phyloP scores from a whole-genome alignment of 2,329 filamentous ascomycete species.

The Alternaria consortialis region DNA sequence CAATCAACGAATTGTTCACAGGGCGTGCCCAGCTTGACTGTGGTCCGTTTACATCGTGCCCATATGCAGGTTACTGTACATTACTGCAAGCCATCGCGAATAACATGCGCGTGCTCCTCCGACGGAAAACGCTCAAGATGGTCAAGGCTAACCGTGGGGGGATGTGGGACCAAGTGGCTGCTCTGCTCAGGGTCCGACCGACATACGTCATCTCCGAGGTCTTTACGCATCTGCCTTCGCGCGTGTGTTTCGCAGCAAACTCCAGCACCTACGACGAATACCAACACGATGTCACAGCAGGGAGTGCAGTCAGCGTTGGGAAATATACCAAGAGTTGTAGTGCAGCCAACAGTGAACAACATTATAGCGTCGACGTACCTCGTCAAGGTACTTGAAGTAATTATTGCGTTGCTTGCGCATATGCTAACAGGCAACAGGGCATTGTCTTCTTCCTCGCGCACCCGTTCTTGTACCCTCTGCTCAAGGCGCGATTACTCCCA shows the following conservation, averaged over 20 bases:
- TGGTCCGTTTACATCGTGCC: neutral
- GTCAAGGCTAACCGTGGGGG: constrained; percentile 4
- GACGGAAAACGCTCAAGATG: constrained; percentile 13
- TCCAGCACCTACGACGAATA: neutral
- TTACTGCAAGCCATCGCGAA: neutral
- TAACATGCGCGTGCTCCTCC: neutral
- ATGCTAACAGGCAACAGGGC: constrained; percentile 61
- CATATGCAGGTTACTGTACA: neutral
- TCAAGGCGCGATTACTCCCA: constrained; percentile 79
- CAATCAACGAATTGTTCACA: neutral
- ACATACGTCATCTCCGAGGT: constrained; percentile 17
- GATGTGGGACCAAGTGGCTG: neutral
- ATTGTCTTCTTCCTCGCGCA: constrained; percentile 83
- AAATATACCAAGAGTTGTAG: constrained; percentile 37
- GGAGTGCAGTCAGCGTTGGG: constrained; percentile 47
- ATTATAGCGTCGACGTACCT: constrained; percentile 41
- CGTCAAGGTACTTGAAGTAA: constrained; percentile 34
- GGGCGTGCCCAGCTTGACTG: neutral
- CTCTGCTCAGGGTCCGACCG: neutral
- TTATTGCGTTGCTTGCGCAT: neutral
- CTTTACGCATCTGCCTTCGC: constrained; percentile 7
- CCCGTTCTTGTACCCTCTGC: constrained; percentile 82
- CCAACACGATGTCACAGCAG: constrained; percentile 34
- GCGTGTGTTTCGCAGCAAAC: constrained; percentile 7
- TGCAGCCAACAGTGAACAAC: constrained; percentile 41